Base-by-base conservation (phyloP, 176 grass and related monocot species). In the Pontederia paniculata region DNA sequence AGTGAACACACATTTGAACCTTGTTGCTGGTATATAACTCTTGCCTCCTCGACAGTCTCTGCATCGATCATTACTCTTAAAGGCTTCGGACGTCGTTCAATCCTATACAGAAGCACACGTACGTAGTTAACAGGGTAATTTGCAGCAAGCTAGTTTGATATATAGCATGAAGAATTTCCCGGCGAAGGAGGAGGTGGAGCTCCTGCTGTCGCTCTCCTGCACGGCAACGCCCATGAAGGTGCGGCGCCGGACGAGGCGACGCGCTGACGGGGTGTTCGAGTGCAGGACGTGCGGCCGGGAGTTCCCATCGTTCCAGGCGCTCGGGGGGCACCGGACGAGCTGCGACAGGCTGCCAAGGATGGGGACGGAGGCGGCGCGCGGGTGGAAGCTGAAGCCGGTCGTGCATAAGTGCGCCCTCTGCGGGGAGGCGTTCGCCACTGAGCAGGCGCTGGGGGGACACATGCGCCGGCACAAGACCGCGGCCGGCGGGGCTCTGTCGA, bases 231-330 rank as follows among this genome's bases (percentile, higher is more conserved):
- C 15, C 0, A 19, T 11, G 60, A 44, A 19, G 42, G 13, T 16
- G 2, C 17, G 41, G 11, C 13, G 60, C 43, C 45, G 60, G 44
- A 45, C 14, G 60, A 63, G 20, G 60, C 8, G 14, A 17, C 9
- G 18, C 2, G 44, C 17, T 1, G 60, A 48, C 42, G 60, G 43
- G 11, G 12, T 43, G 23, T 67, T 67, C 50, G 25, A 54, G 31
- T 67, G 64, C 64, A 44, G 42, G 64, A 67, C 64, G 28, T 67
- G 64, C 49, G 31, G 18, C 28, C 48, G 48, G 11, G 49, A 16
- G 25, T 67, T 67, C 50, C 1, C 48, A 23, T 52, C 64, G 15
- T 67, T 67, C 64, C 64, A 67, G 42, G 64, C 64, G 49, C 28
- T 67, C 9, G 64, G 64, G 1, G 64, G 64, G 2, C 64, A 67